Base-by-base conservation (phyloP, 2,329 filamentous ascomycete species). In the Fusarium succisae region DNA sequence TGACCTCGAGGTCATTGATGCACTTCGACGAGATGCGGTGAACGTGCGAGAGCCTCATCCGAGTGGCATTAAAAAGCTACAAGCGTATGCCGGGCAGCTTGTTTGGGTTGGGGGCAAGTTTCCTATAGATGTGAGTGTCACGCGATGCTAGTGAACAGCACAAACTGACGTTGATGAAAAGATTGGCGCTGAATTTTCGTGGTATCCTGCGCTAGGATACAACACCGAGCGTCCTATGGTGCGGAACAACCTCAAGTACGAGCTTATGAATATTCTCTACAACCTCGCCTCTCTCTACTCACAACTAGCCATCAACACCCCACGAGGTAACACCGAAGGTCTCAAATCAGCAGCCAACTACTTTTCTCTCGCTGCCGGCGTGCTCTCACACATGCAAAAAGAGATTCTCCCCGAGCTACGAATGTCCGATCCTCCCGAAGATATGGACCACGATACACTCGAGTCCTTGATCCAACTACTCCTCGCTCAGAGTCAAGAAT, bases 41-140 rank as follows among this genome's bases (percentile, higher is more conserved):
- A 94, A 95, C 81, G 93, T 96, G 5, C 90, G 93, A 68, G 96
- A 99, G 81, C 91, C 96, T 6, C 96, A 99, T 80, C 86, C 90
- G 10, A 97, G 93, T 80, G 96, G 96, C 28, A 89, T 98, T 76
- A 92, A 90, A 80, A 96, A 96, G 86, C 88, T 99, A n/a, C 92
- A 96, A 80, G 89, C 91, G 22, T 99, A 99, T 83, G 94, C 95
- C 9, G 96, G 93, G 17, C 96, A 99, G 86, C 87, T 99, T 64
- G 92, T 94, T 72, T 98, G 95, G 94, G 91, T 98, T 77, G 91
- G 92, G 62, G 94, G 94, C 70, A 99, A 99, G 85, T 98, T 99
- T 80, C 96, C 96, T 20, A 94, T 98, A 76, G 96, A 98, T 84
- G 93, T 96, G 64, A 76, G 80, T 78, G 38, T 45, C n/a, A 43